Percentiles rank a stretch among this genome's conserved stretches.
These are phyloP conservation scores for Xylaria digitata DNA, from an alignment of 2,329 filamentous ascomycete species.

Conservation along the genomic window DNA sequence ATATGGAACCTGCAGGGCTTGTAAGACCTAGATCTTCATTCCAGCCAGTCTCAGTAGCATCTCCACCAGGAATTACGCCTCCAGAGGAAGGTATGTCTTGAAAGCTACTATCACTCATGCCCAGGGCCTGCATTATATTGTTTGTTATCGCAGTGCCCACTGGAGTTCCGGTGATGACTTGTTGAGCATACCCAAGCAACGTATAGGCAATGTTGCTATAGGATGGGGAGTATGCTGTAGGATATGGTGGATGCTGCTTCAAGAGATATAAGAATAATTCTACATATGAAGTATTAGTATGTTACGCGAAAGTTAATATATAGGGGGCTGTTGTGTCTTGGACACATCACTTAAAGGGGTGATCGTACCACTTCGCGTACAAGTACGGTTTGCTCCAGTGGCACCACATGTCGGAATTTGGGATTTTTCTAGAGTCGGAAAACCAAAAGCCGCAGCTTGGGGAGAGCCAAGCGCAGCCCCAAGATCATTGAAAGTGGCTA, in stretches of 20 bases:
- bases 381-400: constrained; percentile 25
- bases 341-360: neutral
- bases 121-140: constrained; percentile 49
- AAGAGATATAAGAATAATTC: constrained; percentile 41
- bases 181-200: constrained; percentile 54
- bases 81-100: constrained; percentile 34
- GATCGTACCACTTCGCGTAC: constrained; percentile 34
- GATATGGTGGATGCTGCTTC: constrained; percentile 50
- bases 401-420: constrained; percentile 29
- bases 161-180: constrained; percentile 53
- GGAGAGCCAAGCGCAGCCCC: constrained; percentile 7
- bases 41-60: constrained; percentile 40
- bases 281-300: constrained; percentile 41
- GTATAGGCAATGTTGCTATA: constrained; percentile 54
- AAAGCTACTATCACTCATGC: constrained; percentile 49
- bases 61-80: constrained; percentile 32
- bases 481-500: constrained; percentile 35
- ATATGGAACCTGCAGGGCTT: constrained; percentile 37
- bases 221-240: constrained; percentile 49
- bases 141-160: constrained; percentile 47
- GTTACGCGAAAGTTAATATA: neutral
- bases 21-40: constrained; percentile 43
- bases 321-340: neutral
- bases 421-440: constrained; percentile 20
- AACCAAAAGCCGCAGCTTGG: constrained; percentile 28